Conservation (phyloP, 1,139 yeast genomes). For the Zhuliangozyma parablackwelliae region DNA sequence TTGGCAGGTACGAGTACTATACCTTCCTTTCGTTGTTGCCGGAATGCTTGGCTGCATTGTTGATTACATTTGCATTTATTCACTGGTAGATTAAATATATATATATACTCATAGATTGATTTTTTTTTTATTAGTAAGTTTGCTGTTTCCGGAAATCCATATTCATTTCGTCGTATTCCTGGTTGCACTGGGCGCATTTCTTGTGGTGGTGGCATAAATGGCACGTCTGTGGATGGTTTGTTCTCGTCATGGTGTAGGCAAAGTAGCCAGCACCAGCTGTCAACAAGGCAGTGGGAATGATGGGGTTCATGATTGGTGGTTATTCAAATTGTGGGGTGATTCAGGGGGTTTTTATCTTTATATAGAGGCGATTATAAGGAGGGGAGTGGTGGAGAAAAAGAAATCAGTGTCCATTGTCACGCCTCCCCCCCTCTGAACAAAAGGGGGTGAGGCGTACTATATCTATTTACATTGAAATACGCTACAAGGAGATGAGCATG, state of each 20-base stretch:
- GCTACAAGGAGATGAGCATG: too few relatives aligned
- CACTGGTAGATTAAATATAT: too few relatives aligned
- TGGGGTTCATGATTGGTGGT: not conserved
- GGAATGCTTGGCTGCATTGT: slow-evolving; percentile 5
- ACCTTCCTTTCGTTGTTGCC: slow-evolving; percentile 8
- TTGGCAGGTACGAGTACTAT: slow-evolving; percentile 10
- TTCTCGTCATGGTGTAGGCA: not conserved
- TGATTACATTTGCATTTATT: slow-evolving; percentile 5
- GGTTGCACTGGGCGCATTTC: slow-evolving; percentile 1
- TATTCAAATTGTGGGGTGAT: too few relatives aligned
- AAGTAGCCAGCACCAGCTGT: slow-evolving; percentile 2
- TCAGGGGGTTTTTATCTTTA: too few relatives aligned
- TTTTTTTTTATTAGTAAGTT: not conserved
- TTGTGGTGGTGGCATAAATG: slow-evolving; percentile 4
- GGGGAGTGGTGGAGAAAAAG: too few relatives aligned
- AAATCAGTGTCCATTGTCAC: too few relatives aligned
- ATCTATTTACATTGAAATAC: too few relatives aligned
- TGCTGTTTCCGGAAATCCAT: not conserved
- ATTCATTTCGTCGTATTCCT: not conserved
- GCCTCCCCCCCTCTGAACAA: too few relatives aligned
- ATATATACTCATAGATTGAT: too few relatives aligned
- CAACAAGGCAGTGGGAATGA: not conserved
- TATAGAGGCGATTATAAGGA: too few relatives aligned
- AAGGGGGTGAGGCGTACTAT: too few relatives aligned
- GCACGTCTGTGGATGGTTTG: slow-evolving; percentile 3